A percentile compares a stretch with the other conserved stretches of the same genome.
These are phyloP conservation scores for Cystofilobasidium bisporidii DNA, from an alignment of 768 basidiomycete species.

Conservation along the genomic window DNA sequence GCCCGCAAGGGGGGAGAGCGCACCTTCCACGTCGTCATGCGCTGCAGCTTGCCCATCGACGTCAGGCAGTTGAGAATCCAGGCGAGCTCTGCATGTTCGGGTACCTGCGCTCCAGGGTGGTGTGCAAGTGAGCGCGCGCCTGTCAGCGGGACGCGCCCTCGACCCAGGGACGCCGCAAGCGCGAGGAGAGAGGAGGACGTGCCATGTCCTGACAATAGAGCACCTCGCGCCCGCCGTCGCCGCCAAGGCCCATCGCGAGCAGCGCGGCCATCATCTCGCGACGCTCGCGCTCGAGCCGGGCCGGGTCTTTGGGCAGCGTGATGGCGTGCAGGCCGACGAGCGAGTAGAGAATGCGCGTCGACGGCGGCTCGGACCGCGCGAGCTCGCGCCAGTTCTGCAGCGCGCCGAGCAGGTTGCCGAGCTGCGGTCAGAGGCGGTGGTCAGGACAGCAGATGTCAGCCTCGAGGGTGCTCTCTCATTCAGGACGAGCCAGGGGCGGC, in stretches of 20 bases:
- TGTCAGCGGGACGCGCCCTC: too few species aligned
- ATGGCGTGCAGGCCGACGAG: constrained; percentile 92
- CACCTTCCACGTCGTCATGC: constrained; percentile 98
- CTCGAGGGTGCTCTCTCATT: background rate
- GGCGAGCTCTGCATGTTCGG: constrained; percentile 70
- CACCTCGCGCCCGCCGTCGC: background rate
- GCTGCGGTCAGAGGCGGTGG: constrained; percentile 50
- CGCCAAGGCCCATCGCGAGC: constrained; percentile 46
- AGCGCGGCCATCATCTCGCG: constrained; percentile 71
- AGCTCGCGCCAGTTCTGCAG: constrained; percentile 78
- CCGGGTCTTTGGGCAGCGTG: constrained; percentile 79
- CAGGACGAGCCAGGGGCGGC: constrained; percentile 31
- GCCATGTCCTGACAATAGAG: constrained; percentile 63
- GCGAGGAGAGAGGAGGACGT: constrained; percentile 35
- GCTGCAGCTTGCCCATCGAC: constrained; percentile 64
- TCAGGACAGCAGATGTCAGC: too few species aligned
- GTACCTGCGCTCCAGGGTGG: constrained; percentile 67
- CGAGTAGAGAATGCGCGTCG: constrained; percentile 51
- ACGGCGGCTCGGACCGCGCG: constrained; percentile 46
- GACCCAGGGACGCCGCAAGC: background rate
- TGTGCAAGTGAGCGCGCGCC: background rate
- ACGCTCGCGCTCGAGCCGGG: constrained; percentile 52
- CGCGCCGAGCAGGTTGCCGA: constrained; percentile 90
- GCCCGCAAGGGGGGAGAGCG: constrained; percentile 24
- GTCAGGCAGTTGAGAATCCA: constrained; percentile 85